Evolutionary conservation across 352 stramenopile species (phyloP).

Genomic region (Thalassiosira livingstoniorum): DNA sequence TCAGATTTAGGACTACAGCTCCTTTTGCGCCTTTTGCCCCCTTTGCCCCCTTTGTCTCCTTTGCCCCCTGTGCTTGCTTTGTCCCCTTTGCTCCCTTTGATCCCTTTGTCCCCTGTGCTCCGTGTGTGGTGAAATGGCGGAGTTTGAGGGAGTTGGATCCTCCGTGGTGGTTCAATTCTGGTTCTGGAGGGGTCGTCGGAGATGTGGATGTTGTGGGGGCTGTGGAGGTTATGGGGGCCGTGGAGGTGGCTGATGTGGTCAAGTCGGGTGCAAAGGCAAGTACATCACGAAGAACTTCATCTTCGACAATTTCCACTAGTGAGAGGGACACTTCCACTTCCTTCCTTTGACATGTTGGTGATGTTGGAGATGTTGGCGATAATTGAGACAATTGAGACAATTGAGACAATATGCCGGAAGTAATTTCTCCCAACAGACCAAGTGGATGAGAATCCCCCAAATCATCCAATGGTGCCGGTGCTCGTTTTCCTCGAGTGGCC

Average conservation of each 20-base stretch:
- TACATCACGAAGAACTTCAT: slow-evolving; percentile 75
- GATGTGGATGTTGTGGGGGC: too few species aligned
- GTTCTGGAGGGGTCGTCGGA: too few species aligned
- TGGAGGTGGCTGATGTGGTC: too few species aligned
- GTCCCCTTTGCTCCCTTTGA: too few species aligned
- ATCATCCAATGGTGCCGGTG: background rate
- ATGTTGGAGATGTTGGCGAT: too few species aligned
- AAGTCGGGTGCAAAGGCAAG: slow-evolving; percentile 33
- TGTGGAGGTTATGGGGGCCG: too few species aligned
- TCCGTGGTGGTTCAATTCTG: slow-evolving; percentile 37
- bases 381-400: background rate
- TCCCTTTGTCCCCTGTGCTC: too few species aligned
- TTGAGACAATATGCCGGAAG: slow-evolving; percentile 12
- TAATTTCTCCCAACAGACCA: slow-evolving; percentile 44
- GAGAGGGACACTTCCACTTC: slow-evolving; percentile 33
- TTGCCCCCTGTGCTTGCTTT: too few species aligned
- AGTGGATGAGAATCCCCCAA: background rate
- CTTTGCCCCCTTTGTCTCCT: too few species aligned
- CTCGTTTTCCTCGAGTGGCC: background rate
- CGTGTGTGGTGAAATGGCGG: too few species aligned
- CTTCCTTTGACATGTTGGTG: background rate
- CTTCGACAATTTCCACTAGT: slow-evolving; percentile 73
- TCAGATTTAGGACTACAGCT: slow-evolving; percentile 68
- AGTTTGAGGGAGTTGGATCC: slow-evolving; percentile 45
- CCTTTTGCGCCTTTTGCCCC: slow-evolving; percentile 64